Conservation (phyloP, 176 grass and related monocot genomes). For the Oryza meyeriana region DNA sequence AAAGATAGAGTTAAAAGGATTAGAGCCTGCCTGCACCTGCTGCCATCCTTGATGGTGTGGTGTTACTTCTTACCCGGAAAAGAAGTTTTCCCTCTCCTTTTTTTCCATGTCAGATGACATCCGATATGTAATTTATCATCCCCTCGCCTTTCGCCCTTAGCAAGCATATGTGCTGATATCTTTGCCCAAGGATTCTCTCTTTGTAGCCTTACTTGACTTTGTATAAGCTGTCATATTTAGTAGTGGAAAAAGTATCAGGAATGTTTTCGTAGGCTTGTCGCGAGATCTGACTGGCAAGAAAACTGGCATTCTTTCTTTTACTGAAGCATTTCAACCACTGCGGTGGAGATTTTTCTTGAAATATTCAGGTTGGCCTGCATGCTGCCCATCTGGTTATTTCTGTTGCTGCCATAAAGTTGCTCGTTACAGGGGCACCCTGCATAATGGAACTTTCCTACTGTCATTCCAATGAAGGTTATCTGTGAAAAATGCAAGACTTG, state of each 20-base stretch:
- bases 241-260: conserved; percentile 26
- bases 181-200: conserved; percentile 14
- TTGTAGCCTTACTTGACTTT: conserved; percentile 32
- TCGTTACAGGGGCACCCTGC: background rate
- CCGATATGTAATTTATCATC: conserved; percentile 39
- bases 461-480: background rate
- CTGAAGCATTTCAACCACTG: background rate
- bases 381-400: background rate
- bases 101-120: conserved; percentile 26
- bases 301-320: conserved; percentile 9
- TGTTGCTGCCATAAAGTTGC: background rate
- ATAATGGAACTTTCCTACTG: background rate
- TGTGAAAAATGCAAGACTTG: background rate
- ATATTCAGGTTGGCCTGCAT: background rate
- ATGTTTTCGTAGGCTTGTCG: conserved; percentile 6
- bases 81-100: conserved; percentile 14
- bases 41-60: background rate
- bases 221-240: conserved; percentile 33
- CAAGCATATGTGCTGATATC: conserved; percentile 27
- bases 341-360: background rate
- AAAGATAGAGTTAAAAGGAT: conserved; percentile 34
- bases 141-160: background rate
- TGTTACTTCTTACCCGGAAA: conserved; percentile 32
- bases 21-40: conserved; percentile 30
- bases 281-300: background rate